phyloP scores from a whole-genome alignment of 352 stramenopile species.

The Phytophthora vignae region DNA sequence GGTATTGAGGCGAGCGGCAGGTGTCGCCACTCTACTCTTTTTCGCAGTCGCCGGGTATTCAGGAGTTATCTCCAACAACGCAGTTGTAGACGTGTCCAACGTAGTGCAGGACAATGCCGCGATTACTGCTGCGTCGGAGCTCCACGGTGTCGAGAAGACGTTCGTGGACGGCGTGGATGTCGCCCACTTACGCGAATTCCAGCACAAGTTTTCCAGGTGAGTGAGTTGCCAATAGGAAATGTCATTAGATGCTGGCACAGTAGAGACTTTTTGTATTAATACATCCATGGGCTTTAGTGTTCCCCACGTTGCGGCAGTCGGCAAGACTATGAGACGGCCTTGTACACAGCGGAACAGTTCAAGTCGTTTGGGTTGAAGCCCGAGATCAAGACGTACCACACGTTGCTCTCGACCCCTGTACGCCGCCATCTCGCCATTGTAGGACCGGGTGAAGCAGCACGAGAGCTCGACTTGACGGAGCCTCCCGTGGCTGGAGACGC shows the following conservation, averaged over 20 bases:
- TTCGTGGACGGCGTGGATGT: conserved; percentile 34
- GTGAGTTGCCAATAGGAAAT: not conserved
- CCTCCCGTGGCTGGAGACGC: conserved; percentile 59
- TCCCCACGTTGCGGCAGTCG: conserved; percentile 43
- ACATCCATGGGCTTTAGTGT: conserved; percentile 9
- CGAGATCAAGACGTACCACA: conserved; percentile 66
- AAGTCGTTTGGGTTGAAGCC: conserved; percentile 56
- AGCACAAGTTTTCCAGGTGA: conserved; percentile 49
- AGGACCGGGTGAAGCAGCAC: conserved; percentile 25
- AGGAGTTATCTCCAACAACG: not conserved
- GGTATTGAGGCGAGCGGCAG: conserved; percentile 6
- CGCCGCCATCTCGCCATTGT: conserved; percentile 48
- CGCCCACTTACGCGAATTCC: conserved; percentile 39
- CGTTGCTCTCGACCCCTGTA: conserved; percentile 66
- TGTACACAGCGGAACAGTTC: conserved; percentile 60
- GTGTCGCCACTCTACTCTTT: conserved; percentile 19
- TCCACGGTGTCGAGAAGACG: conserved; percentile 17
- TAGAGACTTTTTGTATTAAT: conserved; percentile 1
- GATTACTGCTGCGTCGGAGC: too few relatives aligned
- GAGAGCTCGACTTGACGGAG: conserved; percentile 59
- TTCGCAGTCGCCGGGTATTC: conserved; percentile 22
- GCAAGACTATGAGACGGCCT: conserved; percentile 48
- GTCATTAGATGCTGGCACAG: too few relatives aligned
- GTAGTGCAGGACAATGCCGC: not conserved
- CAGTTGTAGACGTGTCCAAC: conserved; percentile 13